Conservation (phyloP, 116 monocot species). For the Papilionanthe hybrid region DNA sequence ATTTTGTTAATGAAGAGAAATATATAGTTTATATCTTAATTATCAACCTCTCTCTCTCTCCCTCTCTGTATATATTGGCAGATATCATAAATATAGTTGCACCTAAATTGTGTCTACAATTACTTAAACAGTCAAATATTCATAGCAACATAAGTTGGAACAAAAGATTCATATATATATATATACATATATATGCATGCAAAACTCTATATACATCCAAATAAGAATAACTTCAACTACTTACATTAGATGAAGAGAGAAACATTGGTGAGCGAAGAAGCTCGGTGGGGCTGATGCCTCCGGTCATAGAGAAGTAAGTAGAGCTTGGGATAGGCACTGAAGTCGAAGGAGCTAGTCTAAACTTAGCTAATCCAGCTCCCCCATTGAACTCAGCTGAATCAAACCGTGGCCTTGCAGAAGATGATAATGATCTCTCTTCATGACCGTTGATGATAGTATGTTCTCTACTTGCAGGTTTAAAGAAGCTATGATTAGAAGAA, state of each 20-base stretch:
- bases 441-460: neutral
- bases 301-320: constrained; percentile 8
- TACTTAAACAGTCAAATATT: too few relatives aligned
- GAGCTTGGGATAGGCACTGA: constrained; percentile 27
- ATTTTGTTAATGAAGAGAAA: too few relatives aligned
- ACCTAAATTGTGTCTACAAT: too few relatives aligned
- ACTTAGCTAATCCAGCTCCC: constrained; percentile 7
- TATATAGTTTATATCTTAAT: too few relatives aligned
- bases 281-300: constrained; percentile 28
- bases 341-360: constrained; percentile 14
- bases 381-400: neutral
- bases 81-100: too few relatives aligned
- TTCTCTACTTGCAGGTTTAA: neutral
- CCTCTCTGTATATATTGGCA: too few relatives aligned
- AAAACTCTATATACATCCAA: too few relatives aligned
- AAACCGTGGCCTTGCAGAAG: neutral
- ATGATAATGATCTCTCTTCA: neutral
- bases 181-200: too few relatives aligned
- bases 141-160: too few relatives aligned
- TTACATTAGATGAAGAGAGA: neutral
- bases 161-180: too few relatives aligned
- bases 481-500: constrained; percentile 19
- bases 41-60: too few relatives aligned
- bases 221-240: too few relatives aligned
- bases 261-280: constrained; percentile 23